phyloP scores from a whole-genome alignment of 345 rosid genomes.

The Bruguiera sexangula region DNA sequence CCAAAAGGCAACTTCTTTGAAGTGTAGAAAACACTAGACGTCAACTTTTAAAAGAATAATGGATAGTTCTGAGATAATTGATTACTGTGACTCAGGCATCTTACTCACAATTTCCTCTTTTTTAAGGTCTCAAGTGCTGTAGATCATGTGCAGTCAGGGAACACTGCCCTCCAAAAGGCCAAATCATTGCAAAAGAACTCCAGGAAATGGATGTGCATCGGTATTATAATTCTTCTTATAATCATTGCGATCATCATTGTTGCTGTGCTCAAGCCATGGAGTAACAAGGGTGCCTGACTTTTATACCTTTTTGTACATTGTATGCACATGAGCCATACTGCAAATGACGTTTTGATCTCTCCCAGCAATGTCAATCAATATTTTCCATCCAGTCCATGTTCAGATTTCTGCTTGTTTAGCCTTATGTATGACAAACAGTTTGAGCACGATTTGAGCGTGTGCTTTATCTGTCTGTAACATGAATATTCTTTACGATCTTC shows the following conservation, averaged over 20 bases:
- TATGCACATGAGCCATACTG: slow-evolving; percentile 18
- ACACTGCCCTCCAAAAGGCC: slow-evolving; percentile 63
- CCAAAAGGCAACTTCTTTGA: background rate
- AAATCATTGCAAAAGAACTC: slow-evolving; percentile 70
- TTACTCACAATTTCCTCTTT: background rate
- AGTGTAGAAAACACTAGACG: background rate
- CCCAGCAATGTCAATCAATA: slow-evolving; percentile 12
- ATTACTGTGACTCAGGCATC: background rate
- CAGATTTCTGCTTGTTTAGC: background rate
- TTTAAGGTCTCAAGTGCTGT: slow-evolving; percentile 42
- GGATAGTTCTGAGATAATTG: background rate
- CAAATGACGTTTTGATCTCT: slow-evolving; percentile 6
- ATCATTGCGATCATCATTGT: slow-evolving; percentile 58
- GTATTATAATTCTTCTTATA: slow-evolving; percentile 76
- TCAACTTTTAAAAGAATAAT: background rate
- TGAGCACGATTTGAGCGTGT: background rate
- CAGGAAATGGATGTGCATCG: slow-evolving; percentile 54
- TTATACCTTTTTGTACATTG: slow-evolving; percentile 21
- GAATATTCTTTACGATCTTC: no score
- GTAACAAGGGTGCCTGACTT: slow-evolving; percentile 60
- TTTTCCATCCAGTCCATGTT: slow-evolving; percentile 11
- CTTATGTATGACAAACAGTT: background rate
- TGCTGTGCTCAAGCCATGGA: slow-evolving; percentile 80
- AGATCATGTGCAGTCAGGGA: slow-evolving; percentile 87
- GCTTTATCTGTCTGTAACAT: no score